phyloP scores from a whole-genome alignment of 202 grass and related monocot genomes.

The Alloteropsis angusta region DNA sequence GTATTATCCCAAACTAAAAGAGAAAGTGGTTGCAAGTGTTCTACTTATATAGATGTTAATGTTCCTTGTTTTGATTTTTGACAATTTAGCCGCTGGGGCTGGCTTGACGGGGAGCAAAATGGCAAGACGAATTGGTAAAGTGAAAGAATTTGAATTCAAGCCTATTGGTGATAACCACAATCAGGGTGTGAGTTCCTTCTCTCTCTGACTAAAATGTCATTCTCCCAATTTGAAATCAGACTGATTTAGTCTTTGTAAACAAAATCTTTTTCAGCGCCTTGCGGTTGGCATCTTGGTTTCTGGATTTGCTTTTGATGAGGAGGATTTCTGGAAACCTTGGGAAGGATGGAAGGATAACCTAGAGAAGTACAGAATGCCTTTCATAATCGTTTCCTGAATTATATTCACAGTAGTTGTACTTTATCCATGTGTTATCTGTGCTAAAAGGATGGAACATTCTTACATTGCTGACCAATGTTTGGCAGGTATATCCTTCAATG shows the following conservation, averaged over 20 bases:
- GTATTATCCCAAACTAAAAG: neutral
- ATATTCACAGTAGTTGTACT: neutral
- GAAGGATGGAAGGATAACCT: constrained; percentile 91
- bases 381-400: constrained; percentile 4
- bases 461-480: constrained; percentile 9
- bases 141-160: constrained; percentile 97
- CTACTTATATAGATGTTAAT: neutral
- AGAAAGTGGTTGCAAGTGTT: neutral
- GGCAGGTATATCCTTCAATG: constrained; percentile 75
- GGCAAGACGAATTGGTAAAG: constrained; percentile 70
- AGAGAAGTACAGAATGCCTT: constrained; percentile 50
- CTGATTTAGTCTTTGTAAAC: constrained; percentile 24
- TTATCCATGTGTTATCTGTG: neutral
- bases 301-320: constrained; percentile 87
- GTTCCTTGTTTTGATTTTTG: constrained; percentile 16
- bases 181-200: constrained; percentile 85
- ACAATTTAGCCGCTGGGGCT: constrained; percentile 76
- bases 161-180: constrained; percentile 84
- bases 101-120: constrained; percentile 91
- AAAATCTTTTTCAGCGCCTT: constrained; percentile 49
- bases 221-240: constrained; percentile 3
- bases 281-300: constrained; percentile 77
- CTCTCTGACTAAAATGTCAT: neutral
- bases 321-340: constrained; percentile 81
- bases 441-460: neutral